These are phyloP conservation scores for Hemerocallis citrina DNA, from an alignment of 106 monocot genomes.

Conservation along the genomic window DNA sequence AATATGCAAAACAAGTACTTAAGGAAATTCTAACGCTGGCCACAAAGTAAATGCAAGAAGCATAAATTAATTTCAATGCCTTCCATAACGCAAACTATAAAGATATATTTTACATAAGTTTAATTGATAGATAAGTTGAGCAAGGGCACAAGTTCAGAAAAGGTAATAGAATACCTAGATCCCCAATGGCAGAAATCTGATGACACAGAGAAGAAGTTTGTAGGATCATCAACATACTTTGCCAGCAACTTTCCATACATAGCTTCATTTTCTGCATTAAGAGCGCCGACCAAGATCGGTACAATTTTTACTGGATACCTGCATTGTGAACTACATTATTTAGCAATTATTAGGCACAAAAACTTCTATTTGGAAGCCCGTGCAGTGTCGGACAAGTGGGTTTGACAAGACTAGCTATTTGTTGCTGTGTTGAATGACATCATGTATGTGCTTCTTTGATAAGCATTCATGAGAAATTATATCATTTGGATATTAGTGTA, in stretches of 20 bases:
- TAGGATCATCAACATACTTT: constrained; percentile 89
- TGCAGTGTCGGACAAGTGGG: too few relatives aligned
- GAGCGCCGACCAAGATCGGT: constrained; percentile 90
- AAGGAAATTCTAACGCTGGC: not conserved
- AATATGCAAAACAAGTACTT: not conserved
- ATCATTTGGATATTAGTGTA: not conserved
- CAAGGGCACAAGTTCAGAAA: not conserved
- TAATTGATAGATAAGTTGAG: not conserved
- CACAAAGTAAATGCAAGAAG: not conserved
- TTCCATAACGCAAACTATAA: not conserved
- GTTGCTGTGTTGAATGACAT: too few relatives aligned
- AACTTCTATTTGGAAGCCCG: not conserved
- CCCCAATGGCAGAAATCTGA: constrained; percentile 99
- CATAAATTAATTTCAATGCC: not conserved
- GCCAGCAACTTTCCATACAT: constrained; percentile 85
- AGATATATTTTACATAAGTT: not conserved
- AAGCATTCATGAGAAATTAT: not conserved
- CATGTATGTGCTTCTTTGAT: too few relatives aligned
- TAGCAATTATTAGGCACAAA: not conserved
- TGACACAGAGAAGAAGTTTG: constrained; percentile 94
- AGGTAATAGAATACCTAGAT: constrained; percentile 34
- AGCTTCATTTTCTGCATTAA: constrained; percentile 81
- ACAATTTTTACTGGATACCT: constrained; percentile 83
- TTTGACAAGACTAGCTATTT: too few relatives aligned
- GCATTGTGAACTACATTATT: constrained; percentile 10